Conservation (phyloP, 306 rosid species). For the Benincasa hispida region DNA sequence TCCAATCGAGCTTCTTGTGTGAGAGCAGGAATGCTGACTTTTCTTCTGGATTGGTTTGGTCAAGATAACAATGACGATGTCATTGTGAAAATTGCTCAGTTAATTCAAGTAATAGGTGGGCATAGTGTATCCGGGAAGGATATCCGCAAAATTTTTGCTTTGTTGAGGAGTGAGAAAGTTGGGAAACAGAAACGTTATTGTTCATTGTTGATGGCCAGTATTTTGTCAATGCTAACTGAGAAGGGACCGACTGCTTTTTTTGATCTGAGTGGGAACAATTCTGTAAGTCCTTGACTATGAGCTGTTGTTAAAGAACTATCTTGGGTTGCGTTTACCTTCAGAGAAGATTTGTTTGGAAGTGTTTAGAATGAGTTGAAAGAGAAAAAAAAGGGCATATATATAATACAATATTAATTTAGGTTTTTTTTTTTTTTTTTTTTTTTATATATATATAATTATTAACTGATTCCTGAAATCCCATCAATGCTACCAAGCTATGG, state of each 20-base stretch:
- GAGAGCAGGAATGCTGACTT: conserved; percentile 92
- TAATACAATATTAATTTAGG: too few relatives aligned
- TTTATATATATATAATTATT: too few relatives aligned
- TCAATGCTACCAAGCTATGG: not conserved
- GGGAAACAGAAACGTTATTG: conserved; percentile 61
- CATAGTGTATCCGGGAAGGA: conserved; percentile 98
- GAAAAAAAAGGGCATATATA: too few relatives aligned
- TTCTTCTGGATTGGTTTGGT: conserved; percentile 96
- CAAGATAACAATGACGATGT: conserved; percentile 55
- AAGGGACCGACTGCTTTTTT: conserved; percentile 98
- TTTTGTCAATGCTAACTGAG: conserved; percentile 78
- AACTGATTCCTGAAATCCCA: too few relatives aligned
- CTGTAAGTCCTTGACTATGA: conserved; percentile 46
- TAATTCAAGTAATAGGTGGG: conserved; percentile 90
- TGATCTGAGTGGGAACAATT: conserved; percentile 69
- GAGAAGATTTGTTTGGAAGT: not conserved
- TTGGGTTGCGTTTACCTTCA: not conserved
- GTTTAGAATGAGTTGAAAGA: not conserved
- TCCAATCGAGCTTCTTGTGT: conserved; percentile 94
- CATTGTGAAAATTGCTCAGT: conserved; percentile 65
- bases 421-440: not conserved
- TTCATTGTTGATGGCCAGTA: conserved; percentile 72
- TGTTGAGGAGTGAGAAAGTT: conserved; percentile 83
- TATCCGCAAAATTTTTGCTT: conserved; percentile 89
- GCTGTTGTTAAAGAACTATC: not conserved